These are phyloP conservation scores for Chrysochromulina tobinii DNA, from an alignment of 78 protist genomes.

Conservation along the genomic window DNA sequence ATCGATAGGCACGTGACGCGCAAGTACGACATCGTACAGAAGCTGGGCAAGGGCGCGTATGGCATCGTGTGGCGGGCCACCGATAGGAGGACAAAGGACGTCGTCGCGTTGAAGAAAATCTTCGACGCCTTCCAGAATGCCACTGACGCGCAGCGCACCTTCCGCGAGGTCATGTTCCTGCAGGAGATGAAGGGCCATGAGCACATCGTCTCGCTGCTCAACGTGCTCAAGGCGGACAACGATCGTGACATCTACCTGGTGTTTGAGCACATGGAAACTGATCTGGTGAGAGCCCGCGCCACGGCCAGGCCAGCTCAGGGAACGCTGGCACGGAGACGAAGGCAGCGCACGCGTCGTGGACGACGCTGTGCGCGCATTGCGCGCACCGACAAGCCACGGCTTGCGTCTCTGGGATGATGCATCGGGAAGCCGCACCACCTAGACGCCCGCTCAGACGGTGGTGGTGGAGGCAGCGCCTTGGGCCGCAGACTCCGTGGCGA, in stretches of 20 bases:
- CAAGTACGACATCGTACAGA: slow-evolving; percentile 83
- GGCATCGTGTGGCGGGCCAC: slow-evolving; percentile 1
- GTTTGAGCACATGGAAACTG: slow-evolving; percentile 73
- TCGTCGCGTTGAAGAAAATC: slow-evolving; percentile 96
- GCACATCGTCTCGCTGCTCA: slow-evolving; percentile 1
- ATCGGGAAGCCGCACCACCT: too few species aligned
- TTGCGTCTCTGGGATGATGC: too few species aligned
- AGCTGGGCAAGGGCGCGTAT: slow-evolving; percentile 83
- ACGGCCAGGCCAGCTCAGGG: too few species aligned
- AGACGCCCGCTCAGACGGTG: too few species aligned
- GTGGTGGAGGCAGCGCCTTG: too few species aligned
- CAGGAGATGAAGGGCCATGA: not conserved
- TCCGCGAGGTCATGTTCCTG: slow-evolving; percentile 83
- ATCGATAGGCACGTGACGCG: slow-evolving; percentile 64
- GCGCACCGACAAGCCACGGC: too few species aligned
- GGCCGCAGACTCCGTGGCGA: too few species aligned
- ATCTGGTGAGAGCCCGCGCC: slow-evolving; percentile 29
- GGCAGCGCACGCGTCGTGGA: too few species aligned
- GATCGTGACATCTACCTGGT: slow-evolving; percentile 95
- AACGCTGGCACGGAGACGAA: too few species aligned
- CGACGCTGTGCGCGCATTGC: too few species aligned
- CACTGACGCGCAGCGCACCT: slow-evolving; percentile 98
- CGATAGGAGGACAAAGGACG: slow-evolving; percentile 34
- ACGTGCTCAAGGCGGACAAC: slow-evolving; percentile 82
- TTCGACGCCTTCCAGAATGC: slow-evolving; percentile 97